phyloP scores from a whole-genome alignment of 2,329 filamentous ascomycete species.

The Periconia sp. region DNA sequence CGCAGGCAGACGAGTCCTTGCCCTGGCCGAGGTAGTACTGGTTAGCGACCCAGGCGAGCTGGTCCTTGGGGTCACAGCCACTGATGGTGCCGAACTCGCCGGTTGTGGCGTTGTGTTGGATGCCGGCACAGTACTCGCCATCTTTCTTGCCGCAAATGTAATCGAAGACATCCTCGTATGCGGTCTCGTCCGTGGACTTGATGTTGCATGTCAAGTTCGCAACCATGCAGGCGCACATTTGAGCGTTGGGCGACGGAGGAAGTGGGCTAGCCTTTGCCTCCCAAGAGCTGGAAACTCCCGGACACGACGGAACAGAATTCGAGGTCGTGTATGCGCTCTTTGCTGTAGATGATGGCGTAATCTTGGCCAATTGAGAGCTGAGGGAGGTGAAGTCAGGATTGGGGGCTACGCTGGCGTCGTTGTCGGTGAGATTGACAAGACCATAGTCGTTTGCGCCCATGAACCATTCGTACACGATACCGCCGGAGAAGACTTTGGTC shows the following conservation, averaged over 20 bases:
- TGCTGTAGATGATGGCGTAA: slow-evolving; percentile 68
- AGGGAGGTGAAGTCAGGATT: slow-evolving; percentile 75
- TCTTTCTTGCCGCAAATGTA: slow-evolving; percentile 69
- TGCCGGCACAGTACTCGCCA: slow-evolving; percentile 66
- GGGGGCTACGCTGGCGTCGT: slow-evolving; percentile 66
- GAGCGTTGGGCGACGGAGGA: slow-evolving; percentile 78
- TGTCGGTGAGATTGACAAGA: slow-evolving; percentile 69
- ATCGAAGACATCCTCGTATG: slow-evolving; percentile 72
- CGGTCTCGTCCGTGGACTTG: slow-evolving; percentile 61
- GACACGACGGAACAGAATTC: slow-evolving; percentile 76
- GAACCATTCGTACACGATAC: slow-evolving; percentile 99
- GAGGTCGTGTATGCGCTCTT: slow-evolving; percentile 71
- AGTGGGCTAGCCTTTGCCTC: slow-evolving; percentile 69
- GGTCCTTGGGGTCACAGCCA: slow-evolving; percentile 73
- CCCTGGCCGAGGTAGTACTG: slow-evolving; percentile 67
- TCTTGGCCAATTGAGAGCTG: slow-evolving; percentile 69
- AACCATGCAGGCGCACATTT: slow-evolving; percentile 87
- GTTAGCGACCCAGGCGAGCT: slow-evolving; percentile 77
- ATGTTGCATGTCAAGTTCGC: slow-evolving; percentile 74
- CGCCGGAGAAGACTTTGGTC: slow-evolving; percentile 87
- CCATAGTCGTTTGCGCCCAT: slow-evolving; percentile 89
- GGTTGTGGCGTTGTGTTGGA: slow-evolving; percentile 68
- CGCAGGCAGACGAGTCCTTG: slow-evolving; percentile 63
- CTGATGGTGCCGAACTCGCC: slow-evolving; percentile 77
- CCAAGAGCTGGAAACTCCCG: slow-evolving; percentile 70